Evolutionary conservation across 257 asterid species (phyloP).

Genomic region (Solanum sitiens): DNA sequence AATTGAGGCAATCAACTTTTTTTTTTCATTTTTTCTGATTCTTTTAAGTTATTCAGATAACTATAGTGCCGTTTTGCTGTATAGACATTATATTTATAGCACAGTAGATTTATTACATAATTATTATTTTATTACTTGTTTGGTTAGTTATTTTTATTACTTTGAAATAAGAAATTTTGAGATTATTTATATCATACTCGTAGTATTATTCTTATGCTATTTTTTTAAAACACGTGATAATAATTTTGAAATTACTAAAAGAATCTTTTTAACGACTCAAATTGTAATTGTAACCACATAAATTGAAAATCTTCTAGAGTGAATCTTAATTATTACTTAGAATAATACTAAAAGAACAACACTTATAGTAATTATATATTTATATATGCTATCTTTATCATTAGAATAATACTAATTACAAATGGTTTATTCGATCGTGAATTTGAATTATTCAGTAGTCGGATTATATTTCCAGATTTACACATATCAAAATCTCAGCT

Average conservation of each 20-base stretch:
- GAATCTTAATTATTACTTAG: too few relatives aligned
- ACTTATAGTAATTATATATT: not conserved
- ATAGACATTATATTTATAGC: not conserved
- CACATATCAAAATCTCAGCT: not conserved
- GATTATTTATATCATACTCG: not conserved
- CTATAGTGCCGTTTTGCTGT: not conserved
- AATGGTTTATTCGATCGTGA: not conserved
- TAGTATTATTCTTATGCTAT: not conserved
- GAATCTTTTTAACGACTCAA: not conserved
- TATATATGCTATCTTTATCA: not conserved
- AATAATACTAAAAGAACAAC: too few relatives aligned
- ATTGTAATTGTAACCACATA: not conserved
- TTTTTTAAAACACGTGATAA: not conserved
- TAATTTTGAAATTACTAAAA: not conserved
- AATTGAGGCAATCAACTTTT: too few relatives aligned
- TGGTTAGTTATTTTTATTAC: not conserved
- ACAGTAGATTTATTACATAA: not conserved
- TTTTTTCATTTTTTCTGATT: not conserved
- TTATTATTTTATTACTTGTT: not conserved
- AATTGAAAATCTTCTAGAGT: too few relatives aligned
- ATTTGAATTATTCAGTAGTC: too few relatives aligned
- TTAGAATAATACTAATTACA: not conserved
- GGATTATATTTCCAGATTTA: too few relatives aligned
- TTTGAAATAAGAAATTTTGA: not conserved
- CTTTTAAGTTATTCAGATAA: not conserved